Evolutionary conservation across 257 asterid genomes (phyloP), one percentile per base, ranked within the genome.

Genomic region (Przewalskia tangutica): DNA sequence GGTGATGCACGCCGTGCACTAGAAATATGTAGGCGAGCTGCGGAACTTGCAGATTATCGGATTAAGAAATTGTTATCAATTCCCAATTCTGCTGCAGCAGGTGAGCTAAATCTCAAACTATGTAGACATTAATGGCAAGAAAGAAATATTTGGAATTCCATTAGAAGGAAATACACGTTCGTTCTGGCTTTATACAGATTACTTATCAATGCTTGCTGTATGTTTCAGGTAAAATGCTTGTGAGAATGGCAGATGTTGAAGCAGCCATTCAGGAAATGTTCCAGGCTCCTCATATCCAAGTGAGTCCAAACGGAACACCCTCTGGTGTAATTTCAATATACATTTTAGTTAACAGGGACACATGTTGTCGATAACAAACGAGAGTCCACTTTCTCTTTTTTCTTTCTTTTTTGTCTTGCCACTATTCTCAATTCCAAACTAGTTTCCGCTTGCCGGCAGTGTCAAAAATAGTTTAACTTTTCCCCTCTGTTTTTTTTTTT

Each of bases 1-100:
- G 99, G 99, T 79, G 99, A 95, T 89, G 99, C 98, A 84, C 97
- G 98, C 18, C 98, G 98, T 83, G 99, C 97, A 46, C 76, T 95
- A 80, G 99, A 95, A 91, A 95, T 95, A 78, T 95, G 99, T 85
- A 91, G 98, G 84, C 91, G 97, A 85, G 99, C 97, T 82, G 98
- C 99, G 70, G 99, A 95, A 85, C 88, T 94, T 81, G 97, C 97
- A 73, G 99, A 95, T 84, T 92, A 91, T 84, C 91, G 88, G 77
- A 82, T 82, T 56, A 94, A 92, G 90, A 85, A 65, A 79, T 64
- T 84, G 82, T 82, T 82, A n/a, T 18, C 87, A 83, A 62, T 79
- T 85, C 81, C 91, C 56, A 75, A 64, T 82, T 78, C 91, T 82
- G 90, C 85, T 82, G 87, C 88, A 84, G 77, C 91, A 84, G 93